These are phyloP conservation scores for Gossypium thurberi DNA, from an alignment of 345 rosid species.

Conservation along the genomic window DNA sequence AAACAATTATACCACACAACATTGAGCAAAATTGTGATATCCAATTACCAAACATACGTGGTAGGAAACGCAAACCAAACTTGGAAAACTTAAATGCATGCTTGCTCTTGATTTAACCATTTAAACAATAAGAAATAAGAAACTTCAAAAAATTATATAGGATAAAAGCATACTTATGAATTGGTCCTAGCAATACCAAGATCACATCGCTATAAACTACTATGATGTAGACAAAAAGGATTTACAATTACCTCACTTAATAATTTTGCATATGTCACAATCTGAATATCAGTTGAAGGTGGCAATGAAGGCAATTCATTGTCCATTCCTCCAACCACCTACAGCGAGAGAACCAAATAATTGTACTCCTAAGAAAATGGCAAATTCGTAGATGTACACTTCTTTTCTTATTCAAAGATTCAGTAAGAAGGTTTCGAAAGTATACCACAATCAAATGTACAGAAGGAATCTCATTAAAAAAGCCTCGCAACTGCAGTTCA, in stretches of 20 bases:
- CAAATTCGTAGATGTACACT: background rate
- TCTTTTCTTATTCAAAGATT: slow-evolving; percentile 2
- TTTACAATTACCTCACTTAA: slow-evolving; percentile 59
- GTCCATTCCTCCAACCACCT: slow-evolving; percentile 94
- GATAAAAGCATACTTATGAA: background rate
- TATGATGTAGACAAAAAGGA: slow-evolving; percentile 2
- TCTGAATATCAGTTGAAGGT: slow-evolving; percentile 57
- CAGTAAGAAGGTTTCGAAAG: slow-evolving; percentile 5
- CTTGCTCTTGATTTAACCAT: no score
- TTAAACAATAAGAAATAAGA: no score
- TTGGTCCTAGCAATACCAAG: background rate
- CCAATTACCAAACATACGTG: background rate
- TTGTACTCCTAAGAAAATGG: slow-evolving; percentile 3
- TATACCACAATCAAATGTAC: slow-evolving; percentile 84
- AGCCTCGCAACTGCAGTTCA: slow-evolving; percentile 69
- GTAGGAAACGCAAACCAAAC: no score
- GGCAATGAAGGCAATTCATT: slow-evolving; percentile 80
- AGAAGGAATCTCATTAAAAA: slow-evolving; percentile 77
- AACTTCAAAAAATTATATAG: background rate
- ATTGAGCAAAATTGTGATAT: background rate
- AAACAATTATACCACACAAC: background rate
- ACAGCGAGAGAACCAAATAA: slow-evolving; percentile 20
- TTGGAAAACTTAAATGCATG: no score
- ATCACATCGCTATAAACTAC: background rate
- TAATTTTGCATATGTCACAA: slow-evolving; percentile 67